Evolutionary conservation across 345 rosid genomes (phyloP).

Genomic region (Corchorus capsularis): DNA sequence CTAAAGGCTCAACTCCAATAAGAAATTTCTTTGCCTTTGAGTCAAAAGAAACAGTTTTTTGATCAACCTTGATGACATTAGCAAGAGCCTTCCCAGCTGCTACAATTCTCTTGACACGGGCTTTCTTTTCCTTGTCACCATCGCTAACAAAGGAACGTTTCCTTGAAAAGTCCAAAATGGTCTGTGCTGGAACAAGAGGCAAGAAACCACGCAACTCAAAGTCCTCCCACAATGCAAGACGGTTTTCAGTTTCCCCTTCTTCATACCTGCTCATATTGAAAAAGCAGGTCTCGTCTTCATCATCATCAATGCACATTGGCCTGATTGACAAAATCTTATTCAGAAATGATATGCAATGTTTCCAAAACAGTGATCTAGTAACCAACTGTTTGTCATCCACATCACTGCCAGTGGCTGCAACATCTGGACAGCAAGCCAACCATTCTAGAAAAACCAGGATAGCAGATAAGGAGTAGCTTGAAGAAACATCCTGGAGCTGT

Average conservation of each 20-base stretch:
- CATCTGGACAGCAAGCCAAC: conserved; percentile 87
- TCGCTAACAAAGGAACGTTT: conserved; percentile 63
- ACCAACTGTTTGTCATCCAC: conserved; percentile 66
- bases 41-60: conserved; percentile 64
- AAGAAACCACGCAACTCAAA: conserved; percentile 87
- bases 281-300: conserved; percentile 84
- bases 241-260: conserved; percentile 87
- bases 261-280: conserved; percentile 84
- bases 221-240: conserved; percentile 93
- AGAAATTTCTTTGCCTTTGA: conserved; percentile 70
- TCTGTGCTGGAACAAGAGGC: conserved; percentile 85
- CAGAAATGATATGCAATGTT: conserved; percentile 58
- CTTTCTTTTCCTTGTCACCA: conserved; percentile 64
- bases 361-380: conserved; percentile 72
- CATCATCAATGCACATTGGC: conserved; percentile 55
- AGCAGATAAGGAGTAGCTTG: conserved; percentile 81
- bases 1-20: conserved; percentile 61
- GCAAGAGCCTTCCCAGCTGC: conserved; percentile 85
- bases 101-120: conserved; percentile 71
- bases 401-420: conserved; percentile 58
- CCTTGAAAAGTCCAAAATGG: conserved; percentile 84
- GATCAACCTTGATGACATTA: conserved; percentile 59
- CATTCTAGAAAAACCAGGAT: conserved; percentile 86
- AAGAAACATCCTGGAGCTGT: conserved; percentile 66
- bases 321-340: conserved; percentile 63